Base-by-base conservation (phyloP, 768 basidiomycete genomes). In the Lactifluus rugatus region DNA sequence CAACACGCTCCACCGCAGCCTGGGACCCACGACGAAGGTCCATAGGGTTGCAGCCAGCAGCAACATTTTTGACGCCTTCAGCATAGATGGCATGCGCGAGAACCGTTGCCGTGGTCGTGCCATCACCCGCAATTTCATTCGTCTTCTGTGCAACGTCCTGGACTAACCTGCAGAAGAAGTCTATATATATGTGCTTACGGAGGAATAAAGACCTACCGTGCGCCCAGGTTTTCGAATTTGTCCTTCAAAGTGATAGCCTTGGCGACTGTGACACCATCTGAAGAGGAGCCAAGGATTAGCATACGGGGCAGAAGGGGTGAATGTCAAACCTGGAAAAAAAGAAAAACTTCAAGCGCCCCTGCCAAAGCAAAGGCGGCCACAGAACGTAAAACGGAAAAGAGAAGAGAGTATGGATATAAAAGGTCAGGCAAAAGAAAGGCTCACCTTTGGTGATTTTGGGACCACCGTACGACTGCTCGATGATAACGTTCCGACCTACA, bases 1-100 rank as follows among this genome's bases (percentile, higher is more conserved):
- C 87, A 65, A 99, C 93, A 63, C 89, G 87, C 17, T 66, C 90
- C 47, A 99, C 95, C 48, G 95, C 95, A 10, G 92, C 90, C 70
- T 99, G 95, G 10, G 94, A 85, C 52, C 95, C 95, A n/a, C 94
- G 86, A 61, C 95, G 92, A 59, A 98, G 89, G 75, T 99, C 95
- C 94, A 97, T 99, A 13, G 95, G 95, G 77, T 95, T 96, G 80
- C 95, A 99, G 3, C 95, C 95, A 10, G 95, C 95, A 21, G 95
- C 95, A 58, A 98, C 95, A 67, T 98, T 98, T 79, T 97, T 97
- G 67, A 97, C 94, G 72, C 95, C 95, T 73, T 99, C 95, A 0
- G 93, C 82, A 76, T 96, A 99, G 74, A 99, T 97, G 56, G 95
- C 93, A 55, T 93, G 89, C 10, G 95, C 91, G 57, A 97, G 84